phyloP scores from a whole-genome alignment of 1,139 yeast species.

The Petasospora fabianii region DNA sequence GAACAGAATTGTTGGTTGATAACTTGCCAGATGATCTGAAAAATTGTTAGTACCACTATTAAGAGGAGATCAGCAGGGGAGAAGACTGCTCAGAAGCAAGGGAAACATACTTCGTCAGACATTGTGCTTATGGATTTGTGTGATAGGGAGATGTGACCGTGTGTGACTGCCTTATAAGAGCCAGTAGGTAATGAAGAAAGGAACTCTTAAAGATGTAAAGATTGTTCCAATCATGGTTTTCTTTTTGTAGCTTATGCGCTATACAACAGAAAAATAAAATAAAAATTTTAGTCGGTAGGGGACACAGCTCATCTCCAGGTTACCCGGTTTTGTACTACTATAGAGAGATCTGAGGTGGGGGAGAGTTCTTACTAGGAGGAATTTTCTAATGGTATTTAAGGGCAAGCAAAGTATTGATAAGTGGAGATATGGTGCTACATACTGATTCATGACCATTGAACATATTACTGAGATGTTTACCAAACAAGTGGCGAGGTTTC shows the following conservation, averaged over 20 bases:
- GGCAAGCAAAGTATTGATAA: no score
- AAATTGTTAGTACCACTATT: constrained; percentile 6
- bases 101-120: constrained; percentile 18
- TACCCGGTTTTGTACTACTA: constrained; percentile 1
- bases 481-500: no score
- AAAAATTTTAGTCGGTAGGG: constrained; percentile 16
- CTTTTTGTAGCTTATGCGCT: constrained; percentile 11
- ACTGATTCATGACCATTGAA: no score
- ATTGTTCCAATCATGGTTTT: constrained; percentile 12
- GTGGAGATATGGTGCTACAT: no score
- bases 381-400: no score
- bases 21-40: constrained; percentile 82
- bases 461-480: no score
- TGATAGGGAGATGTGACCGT: not conserved
- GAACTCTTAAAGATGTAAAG: not conserved
- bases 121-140: constrained; percentile 8
- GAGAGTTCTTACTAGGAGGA: not conserved
- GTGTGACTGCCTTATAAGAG: constrained; percentile 1
- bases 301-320: constrained; percentile 16
- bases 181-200: not conserved
- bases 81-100: no score
- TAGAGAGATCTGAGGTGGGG: no score
- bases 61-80: no score
- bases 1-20: constrained; percentile 89
- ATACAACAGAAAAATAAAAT: constrained; percentile 3